Evolutionary conservation across 169 alveolate species (phyloP).

Genomic region (Cryptosporidium meleagridis): DNA sequence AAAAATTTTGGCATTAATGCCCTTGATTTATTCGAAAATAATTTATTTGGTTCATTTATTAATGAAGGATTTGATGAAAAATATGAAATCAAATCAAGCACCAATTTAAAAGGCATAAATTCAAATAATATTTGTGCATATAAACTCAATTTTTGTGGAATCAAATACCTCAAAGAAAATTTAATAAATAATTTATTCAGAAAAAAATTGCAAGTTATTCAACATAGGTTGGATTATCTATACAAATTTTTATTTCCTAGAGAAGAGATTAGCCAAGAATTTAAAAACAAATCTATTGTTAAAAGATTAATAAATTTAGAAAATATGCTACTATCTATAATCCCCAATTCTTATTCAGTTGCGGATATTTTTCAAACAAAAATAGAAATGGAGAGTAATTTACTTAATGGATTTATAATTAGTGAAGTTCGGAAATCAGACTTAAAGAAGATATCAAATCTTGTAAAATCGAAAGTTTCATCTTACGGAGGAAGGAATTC

Average conservation of each 20-base stretch:
- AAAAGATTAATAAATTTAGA: not conserved
- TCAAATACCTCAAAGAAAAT: not conserved
- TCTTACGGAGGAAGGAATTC: constrained; percentile 15
- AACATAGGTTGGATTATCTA: not conserved
- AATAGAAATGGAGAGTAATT: constrained; percentile 12
- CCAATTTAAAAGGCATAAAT: not conserved
- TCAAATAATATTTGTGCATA: not conserved
- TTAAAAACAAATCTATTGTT: not conserved
- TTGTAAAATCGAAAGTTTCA: constrained; percentile 53
- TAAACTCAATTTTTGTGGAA: not conserved
- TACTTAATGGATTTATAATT: constrained; percentile 49
- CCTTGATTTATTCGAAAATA: not conserved
- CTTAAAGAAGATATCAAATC: constrained; percentile 56
- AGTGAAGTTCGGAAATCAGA: constrained; percentile 43
- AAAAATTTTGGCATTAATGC: not conserved
- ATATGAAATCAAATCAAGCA: not conserved
- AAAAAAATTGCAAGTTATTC: not conserved
- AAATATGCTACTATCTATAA: not conserved
- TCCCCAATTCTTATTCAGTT: not conserved
- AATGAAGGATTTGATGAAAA: not conserved
- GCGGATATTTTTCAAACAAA: not conserved
- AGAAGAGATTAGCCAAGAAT: not conserved
- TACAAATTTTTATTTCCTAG: not conserved
- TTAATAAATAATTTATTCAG: not conserved
- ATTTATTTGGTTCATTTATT: not conserved